Percentiles rank a stretch among this genome's conserved stretches.
Evolutionary conservation across 2,329 filamentous ascomycete species (phyloP).

Genomic region (Fusarium tjaetaba): DNA sequence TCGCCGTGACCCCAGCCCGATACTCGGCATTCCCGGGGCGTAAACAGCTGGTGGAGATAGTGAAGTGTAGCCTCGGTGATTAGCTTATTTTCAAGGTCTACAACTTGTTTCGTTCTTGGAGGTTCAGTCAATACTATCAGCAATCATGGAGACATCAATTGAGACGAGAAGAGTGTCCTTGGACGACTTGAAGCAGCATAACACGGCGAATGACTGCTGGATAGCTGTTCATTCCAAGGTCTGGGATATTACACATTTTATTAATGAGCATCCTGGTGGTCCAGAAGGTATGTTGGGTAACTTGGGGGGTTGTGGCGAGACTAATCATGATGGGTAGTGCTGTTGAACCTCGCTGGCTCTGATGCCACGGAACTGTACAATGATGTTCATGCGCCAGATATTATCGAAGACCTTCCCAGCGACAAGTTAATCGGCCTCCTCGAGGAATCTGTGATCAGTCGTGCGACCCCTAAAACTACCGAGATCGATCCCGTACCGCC

Average conservation of each 20-base stretch:
- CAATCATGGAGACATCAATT: slow-evolving; percentile 18
- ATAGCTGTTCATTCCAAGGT: slow-evolving; percentile 74
- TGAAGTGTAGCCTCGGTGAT: not conserved
- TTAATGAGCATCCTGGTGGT: slow-evolving; percentile 54
- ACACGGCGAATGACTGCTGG: slow-evolving; percentile 65
- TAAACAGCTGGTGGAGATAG: not conserved
- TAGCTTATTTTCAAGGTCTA: slow-evolving; percentile 17
- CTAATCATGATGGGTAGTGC: slow-evolving; percentile 47
- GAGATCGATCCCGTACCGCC: not conserved
- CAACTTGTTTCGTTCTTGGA: not conserved
- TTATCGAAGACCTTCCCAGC: slow-evolving; percentile 54
- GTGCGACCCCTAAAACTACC: not conserved
- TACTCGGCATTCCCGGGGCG: not conserved
- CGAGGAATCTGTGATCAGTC: slow-evolving; percentile 42
- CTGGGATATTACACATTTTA: slow-evolving; percentile 75
- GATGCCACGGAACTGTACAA: slow-evolving; percentile 65
- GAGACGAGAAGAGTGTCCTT: slow-evolving; percentile 24
- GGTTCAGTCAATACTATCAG: not conserved
- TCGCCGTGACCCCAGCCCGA: slow-evolving; percentile 2
- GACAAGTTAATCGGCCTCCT: slow-evolving; percentile 61
- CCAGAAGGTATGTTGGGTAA: slow-evolving; percentile 41
- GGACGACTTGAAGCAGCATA: slow-evolving; percentile 59
- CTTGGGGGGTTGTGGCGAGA: fast-evolving
- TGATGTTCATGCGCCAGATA: slow-evolving; percentile 57
- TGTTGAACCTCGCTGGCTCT: slow-evolving; percentile 61